A percentile compares a stretch with the other conserved stretches of the same genome.
phyloP scores from a whole-genome alignment of 352 stramenopile genomes.

The Pelagophyceae sp. region DNA sequence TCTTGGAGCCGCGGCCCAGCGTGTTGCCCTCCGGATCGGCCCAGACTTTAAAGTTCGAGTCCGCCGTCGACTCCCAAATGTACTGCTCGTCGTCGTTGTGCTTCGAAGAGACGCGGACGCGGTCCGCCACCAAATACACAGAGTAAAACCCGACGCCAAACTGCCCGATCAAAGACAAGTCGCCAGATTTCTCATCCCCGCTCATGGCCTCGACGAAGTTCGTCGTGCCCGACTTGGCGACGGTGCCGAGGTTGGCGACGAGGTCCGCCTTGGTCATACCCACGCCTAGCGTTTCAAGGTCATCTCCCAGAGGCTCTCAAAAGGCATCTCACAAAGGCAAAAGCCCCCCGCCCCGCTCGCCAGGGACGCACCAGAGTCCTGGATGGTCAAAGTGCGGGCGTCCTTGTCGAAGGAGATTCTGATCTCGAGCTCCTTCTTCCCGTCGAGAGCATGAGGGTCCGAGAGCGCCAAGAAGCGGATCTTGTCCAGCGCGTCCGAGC shows the following conservation, averaged over 20 bases:
- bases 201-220: constrained; percentile 96
- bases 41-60: constrained; percentile 86
- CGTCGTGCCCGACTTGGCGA: constrained; percentile 95
- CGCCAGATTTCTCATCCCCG: constrained; percentile 56
- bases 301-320: no score
- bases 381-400: constrained; percentile 91
- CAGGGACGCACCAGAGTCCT: constrained; percentile 82
- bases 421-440: constrained; percentile 83
- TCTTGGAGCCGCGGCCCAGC: constrained; percentile 90
- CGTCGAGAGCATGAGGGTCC: constrained; percentile 52
- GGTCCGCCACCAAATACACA: constrained; percentile 92
- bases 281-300: constrained; percentile 52
- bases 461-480: constrained; percentile 93
- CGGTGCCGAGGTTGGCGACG: constrained; percentile 88
- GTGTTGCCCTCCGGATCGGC: constrained; percentile 90
- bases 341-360: no score
- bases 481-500: constrained; percentile 95
- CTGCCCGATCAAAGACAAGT: constrained; percentile 94
- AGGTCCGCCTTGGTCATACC: constrained; percentile 98
- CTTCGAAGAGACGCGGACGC: constrained; percentile 91
- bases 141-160: constrained; percentile 99
- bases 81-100: constrained; percentile 92
- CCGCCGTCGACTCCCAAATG: constrained; percentile 95
- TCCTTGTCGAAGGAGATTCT: constrained; percentile 90
- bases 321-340: not conserved